phyloP scores from a whole-genome alignment of 2,329 filamentous ascomycete species.

The Penicillium oxalicum region DNA sequence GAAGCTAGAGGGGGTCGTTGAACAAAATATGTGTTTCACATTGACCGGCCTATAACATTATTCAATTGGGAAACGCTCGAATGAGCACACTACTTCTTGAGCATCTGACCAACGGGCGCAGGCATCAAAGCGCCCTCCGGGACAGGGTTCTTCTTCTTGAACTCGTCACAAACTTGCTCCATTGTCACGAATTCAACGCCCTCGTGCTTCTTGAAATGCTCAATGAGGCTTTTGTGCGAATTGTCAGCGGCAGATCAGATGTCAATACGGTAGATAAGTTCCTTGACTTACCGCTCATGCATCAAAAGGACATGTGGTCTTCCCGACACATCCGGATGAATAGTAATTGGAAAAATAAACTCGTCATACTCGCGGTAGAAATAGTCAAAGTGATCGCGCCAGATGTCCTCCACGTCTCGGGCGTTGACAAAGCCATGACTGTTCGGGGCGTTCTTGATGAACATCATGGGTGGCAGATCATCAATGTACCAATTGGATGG shows the following conservation, averaged over 20 bases:
- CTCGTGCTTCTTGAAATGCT: slow-evolving; percentile 25
- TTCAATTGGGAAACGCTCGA: background rate
- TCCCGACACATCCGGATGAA: slow-evolving; percentile 68
- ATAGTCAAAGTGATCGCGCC: slow-evolving; percentile 59
- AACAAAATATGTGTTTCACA: too few species aligned
- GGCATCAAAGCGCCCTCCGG: slow-evolving; percentile 19
- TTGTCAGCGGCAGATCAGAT: slow-evolving; percentile 3
- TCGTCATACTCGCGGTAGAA: slow-evolving; percentile 72
- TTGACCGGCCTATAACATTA: too few species aligned
- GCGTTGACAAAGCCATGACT: slow-evolving; percentile 55
- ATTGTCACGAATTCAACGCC: slow-evolving; percentile 26
- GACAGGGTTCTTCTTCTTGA: slow-evolving; percentile 20
- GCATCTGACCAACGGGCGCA: slow-evolving; percentile 12
- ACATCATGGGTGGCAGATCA: slow-evolving; percentile 42
- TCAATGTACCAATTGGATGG: slow-evolving; percentile 43
- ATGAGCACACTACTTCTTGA: background rate
- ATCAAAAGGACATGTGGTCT: slow-evolving; percentile 66
- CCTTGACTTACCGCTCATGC: slow-evolving; percentile 55
- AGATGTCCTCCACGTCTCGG: slow-evolving; percentile 53
- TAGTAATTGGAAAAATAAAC: slow-evolving; percentile 70
- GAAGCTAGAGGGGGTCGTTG: too few species aligned
- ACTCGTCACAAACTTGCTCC: slow-evolving; percentile 24
- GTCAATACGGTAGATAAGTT: background rate
- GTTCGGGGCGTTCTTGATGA: slow-evolving; percentile 44
- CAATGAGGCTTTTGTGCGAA: slow-evolving; percentile 16